A percentile compares a stretch with the other conserved stretches of the same genome.
phyloP scores from a whole-genome alignment of 768 basidiomycete genomes.

The Rossbeevera mucosa region DNA sequence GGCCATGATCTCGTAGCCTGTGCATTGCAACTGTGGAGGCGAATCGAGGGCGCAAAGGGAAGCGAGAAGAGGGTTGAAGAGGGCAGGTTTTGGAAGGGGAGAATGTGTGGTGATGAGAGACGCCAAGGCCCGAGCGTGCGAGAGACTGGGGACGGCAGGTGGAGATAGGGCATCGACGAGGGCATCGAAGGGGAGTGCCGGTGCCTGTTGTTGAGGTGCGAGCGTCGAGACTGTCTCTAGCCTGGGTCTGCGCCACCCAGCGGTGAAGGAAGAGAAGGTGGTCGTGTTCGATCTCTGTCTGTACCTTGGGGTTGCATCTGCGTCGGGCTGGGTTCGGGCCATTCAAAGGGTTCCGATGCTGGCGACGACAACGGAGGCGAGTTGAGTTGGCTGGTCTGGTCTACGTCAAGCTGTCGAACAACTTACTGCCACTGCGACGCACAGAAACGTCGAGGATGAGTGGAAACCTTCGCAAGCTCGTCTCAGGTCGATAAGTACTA shows the following conservation, averaged over 20 bases:
- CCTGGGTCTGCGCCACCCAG: constrained; percentile 36
- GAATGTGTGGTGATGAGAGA: constrained; percentile 45
- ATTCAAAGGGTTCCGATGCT: constrained; percentile 19
- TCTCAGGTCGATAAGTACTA: background rate
- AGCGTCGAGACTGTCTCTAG: constrained; percentile 28
- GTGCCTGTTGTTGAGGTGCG: constrained; percentile 20
- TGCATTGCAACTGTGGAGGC: constrained; percentile 55
- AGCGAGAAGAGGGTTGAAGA: constrained; percentile 57
- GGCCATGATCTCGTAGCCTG: constrained; percentile 68
- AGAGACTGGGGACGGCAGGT: constrained; percentile 60
- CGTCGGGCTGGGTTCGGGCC: constrained; percentile 31
- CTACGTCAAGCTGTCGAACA: too few relatives aligned
- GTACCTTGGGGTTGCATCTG: constrained; percentile 27
- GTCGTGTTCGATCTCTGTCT: constrained; percentile 43
- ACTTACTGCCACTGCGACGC: constrained; percentile 8
- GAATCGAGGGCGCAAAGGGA: constrained; percentile 53
- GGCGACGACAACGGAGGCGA: constrained; percentile 4
- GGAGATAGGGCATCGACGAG: constrained; percentile 44
- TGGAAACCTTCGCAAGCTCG: background rate
- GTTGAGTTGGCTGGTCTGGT: too few relatives aligned
- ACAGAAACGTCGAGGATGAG: constrained; percentile 8
- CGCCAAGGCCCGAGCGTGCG: constrained; percentile 59
- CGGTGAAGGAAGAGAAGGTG: constrained; percentile 35
- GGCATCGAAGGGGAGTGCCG: constrained; percentile 37
- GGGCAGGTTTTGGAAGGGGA: constrained; percentile 49